Conservation (phyloP, 2,329 filamentous ascomycete genomes). For the Xylaria sp. region DNA sequence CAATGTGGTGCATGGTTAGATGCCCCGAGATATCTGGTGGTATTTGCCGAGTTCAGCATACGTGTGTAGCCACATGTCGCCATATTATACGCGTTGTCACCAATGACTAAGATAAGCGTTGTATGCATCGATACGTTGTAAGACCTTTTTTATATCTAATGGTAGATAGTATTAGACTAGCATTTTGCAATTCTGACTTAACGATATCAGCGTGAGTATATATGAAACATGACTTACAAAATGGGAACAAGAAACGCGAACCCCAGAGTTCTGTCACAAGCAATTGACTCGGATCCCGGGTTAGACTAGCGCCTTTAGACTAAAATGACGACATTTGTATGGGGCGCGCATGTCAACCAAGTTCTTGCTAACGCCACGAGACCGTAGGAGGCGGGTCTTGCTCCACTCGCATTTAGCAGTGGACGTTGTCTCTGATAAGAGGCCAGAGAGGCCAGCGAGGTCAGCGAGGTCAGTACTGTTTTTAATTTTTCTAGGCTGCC, state of each 20-base stretch:
- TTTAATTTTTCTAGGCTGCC: background rate
- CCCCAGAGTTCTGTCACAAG: constrained; percentile 16
- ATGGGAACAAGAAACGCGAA: constrained; percentile 14
- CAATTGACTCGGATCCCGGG: constrained; percentile 1
- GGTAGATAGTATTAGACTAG: background rate
- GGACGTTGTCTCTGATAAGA: background rate
- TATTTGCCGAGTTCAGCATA: constrained; percentile 1
- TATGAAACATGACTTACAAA: constrained; percentile 26
- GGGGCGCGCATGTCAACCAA: background rate
- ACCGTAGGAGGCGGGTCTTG: background rate
- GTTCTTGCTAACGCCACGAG: constrained; percentile 6
- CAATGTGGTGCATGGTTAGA: background rate
- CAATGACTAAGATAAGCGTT: background rate
- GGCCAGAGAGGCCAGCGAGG: too few species aligned
- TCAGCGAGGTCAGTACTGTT: too few species aligned
- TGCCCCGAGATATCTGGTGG: background rate
- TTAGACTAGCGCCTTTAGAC: background rate
- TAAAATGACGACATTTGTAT: constrained; percentile 26
- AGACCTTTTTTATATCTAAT: background rate
- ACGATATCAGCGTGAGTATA: background rate
- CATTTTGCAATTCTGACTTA: background rate
- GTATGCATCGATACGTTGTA: background rate
- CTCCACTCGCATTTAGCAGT: background rate
- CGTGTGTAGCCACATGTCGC: background rate
- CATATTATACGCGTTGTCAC: background rate